Percentiles rank a stretch among this genome's conserved stretches.
These are phyloP conservation scores for Diaporthe sp. DNA, from an alignment of 2,329 filamentous ascomycete species.

Conservation along the genomic window DNA sequence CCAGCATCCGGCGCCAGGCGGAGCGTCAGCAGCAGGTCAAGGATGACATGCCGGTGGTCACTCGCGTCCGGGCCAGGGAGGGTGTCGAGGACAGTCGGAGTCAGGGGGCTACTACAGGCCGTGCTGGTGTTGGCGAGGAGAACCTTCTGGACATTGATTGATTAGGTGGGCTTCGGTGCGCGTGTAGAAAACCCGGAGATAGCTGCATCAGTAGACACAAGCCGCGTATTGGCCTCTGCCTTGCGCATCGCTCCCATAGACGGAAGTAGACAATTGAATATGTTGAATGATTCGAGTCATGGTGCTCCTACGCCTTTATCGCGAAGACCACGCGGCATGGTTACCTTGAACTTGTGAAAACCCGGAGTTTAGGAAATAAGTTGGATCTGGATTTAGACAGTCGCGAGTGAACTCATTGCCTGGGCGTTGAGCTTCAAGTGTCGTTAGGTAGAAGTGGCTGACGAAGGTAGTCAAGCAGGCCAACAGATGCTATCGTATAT, in stretches of 20 bases:
- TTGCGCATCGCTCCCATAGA: background rate
- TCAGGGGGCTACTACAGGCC: background rate
- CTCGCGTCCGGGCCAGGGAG: background rate
- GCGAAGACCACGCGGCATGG: constrained; percentile 12
- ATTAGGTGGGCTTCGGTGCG: background rate
- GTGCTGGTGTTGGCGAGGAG: background rate
- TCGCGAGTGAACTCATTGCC: background rate
- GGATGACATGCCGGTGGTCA: background rate
- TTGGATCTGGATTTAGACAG: background rate
- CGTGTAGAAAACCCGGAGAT: background rate
- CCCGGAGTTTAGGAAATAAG: background rate
- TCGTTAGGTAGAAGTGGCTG: background rate
- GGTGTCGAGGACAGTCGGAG: background rate
- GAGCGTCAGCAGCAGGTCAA: constrained; percentile 18
- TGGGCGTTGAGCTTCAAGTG: background rate
- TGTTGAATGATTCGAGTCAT: constrained; percentile 1
- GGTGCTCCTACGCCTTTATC: background rate
- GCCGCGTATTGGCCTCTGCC: background rate
- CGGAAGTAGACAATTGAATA: background rate
- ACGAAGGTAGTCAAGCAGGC: background rate
- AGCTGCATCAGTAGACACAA: background rate
- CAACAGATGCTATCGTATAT: background rate
- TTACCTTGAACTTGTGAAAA: background rate
- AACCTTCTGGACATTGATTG: constrained; percentile 31
- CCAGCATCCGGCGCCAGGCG: constrained; percentile 14